These are phyloP conservation scores for Nevesoporus exiguus DNA, from an alignment of 768 basidiomycete species.

Conservation along the genomic window DNA sequence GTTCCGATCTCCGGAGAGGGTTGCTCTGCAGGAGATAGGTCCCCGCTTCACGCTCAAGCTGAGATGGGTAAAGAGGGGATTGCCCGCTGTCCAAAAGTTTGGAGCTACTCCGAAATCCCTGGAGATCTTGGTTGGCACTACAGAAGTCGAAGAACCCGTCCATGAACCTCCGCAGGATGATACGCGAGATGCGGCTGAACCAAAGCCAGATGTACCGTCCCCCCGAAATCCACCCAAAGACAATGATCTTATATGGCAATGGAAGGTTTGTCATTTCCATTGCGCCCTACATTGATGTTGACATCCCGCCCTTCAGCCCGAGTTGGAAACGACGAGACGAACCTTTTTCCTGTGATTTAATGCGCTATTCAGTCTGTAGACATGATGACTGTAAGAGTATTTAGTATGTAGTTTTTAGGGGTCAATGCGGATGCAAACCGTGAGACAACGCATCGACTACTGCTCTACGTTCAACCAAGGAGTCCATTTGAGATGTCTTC, in stretches of 20 bases:
- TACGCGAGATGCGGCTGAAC: constrained; percentile 17
- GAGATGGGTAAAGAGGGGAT: constrained; percentile 81
- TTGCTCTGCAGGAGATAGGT: constrained; percentile 94
- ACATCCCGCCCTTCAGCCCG: constrained; percentile 53
- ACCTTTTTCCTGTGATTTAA: constrained; percentile 81
- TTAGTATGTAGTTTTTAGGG: too few relatives aligned
- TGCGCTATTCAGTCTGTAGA: background rate
- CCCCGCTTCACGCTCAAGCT: constrained; percentile 96
- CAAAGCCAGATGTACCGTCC: constrained; percentile 6
- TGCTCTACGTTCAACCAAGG: background rate
- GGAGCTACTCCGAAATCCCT: constrained; percentile 59
- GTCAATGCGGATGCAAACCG: too few relatives aligned
- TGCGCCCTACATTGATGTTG: background rate
- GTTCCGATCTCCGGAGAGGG: constrained; percentile 87
- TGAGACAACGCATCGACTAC: too few relatives aligned
- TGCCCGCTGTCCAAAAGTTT: constrained; percentile 74
- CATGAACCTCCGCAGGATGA: constrained; percentile 17
- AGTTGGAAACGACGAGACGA: constrained; percentile 83
- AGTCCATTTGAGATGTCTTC: constrained; percentile 17
- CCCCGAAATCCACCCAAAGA: constrained; percentile 52
- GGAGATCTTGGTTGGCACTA: constrained; percentile 45
- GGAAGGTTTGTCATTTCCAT: constrained; percentile 63
- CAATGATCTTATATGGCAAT: constrained; percentile 83
- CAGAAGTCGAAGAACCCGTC: constrained; percentile 25
- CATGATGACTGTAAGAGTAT: too few relatives aligned